Conservation (phyloP, 73 alveolate species). For the Tetrahymena malaccensis region DNA sequence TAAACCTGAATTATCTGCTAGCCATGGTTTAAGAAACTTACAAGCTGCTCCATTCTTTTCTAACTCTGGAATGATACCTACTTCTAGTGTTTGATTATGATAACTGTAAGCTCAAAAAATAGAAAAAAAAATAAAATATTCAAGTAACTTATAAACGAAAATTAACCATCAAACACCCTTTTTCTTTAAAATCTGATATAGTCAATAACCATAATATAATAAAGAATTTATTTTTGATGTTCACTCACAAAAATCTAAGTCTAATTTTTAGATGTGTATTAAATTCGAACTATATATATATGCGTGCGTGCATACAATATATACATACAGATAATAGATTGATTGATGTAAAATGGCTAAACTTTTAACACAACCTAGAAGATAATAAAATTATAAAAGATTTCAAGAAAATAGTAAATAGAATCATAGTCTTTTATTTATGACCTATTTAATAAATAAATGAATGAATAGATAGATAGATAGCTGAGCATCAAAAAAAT, state of each 20-base stretch:
- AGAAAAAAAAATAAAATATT: too few species aligned
- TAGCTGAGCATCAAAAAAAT: not conserved
- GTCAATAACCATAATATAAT: not conserved
- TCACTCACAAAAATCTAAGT: not conserved
- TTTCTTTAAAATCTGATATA: not conserved
- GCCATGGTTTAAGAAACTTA: not conserved
- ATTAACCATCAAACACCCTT: not conserved
- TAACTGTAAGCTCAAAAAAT: not conserved
- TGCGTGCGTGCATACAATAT: too few species aligned
- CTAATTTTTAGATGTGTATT: not conserved
- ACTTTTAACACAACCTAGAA: not conserved
- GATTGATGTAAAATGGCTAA: not conserved
- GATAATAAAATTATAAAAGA: too few species aligned
- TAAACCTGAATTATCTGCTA: not conserved
- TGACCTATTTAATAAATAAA: not conserved
- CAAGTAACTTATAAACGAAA: not conserved
- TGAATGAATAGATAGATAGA: too few species aligned
- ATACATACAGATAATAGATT: too few species aligned
- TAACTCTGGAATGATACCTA: not conserved
- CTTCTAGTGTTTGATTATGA: not conserved
- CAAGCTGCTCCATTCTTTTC: not conserved
- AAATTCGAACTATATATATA: not conserved
- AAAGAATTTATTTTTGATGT: too few species aligned
- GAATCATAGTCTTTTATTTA: not conserved
- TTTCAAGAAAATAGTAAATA: not conserved